These are phyloP conservation scores for Vigna angularis DNA, from an alignment of 306 rosid genomes.

Conservation along the genomic window DNA sequence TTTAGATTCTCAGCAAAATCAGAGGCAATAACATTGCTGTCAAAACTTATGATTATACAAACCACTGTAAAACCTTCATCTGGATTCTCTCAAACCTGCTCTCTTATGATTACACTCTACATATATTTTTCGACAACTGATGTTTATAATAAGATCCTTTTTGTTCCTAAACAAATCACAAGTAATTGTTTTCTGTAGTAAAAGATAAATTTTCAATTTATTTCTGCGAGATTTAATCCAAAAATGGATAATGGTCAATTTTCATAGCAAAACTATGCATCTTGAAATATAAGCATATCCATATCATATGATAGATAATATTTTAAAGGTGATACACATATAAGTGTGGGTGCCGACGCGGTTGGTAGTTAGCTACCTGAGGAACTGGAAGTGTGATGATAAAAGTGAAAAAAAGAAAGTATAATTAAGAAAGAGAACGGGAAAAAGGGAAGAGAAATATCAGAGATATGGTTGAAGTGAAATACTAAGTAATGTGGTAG, in stretches of 20 bases:
- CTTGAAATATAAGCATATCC: too few species aligned
- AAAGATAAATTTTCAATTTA: too few species aligned
- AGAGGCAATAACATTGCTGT: conserved; percentile 39
- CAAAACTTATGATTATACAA: conserved; percentile 39
- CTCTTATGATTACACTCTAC: too few species aligned
- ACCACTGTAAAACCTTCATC: background rate
- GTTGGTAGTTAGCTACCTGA: conserved; percentile 18
- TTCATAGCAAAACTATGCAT: too few species aligned
- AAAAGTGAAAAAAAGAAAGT: conserved; percentile 33
- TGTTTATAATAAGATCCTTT: too few species aligned
- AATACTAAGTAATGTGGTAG: conserved; percentile 32
- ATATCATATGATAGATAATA: too few species aligned
- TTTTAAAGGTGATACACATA: background rate
- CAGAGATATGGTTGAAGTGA: conserved; percentile 38
- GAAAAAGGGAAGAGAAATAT: conserved; percentile 13
- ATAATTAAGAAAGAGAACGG: conserved; percentile 34
- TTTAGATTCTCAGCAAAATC: conserved; percentile 29
- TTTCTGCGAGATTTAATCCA: too few species aligned
- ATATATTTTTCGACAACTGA: too few species aligned
- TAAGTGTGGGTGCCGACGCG: conserved; percentile 43
- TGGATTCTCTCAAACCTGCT: too few species aligned
- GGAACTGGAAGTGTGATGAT: conserved; percentile 22
- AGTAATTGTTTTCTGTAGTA: too few species aligned
- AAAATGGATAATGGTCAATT: too few species aligned
- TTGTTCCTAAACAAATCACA: too few species aligned